These are phyloP conservation scores for Cercospora canescens DNA, from an alignment of 2,329 filamentous ascomycete genomes.

Conservation along the genomic window DNA sequence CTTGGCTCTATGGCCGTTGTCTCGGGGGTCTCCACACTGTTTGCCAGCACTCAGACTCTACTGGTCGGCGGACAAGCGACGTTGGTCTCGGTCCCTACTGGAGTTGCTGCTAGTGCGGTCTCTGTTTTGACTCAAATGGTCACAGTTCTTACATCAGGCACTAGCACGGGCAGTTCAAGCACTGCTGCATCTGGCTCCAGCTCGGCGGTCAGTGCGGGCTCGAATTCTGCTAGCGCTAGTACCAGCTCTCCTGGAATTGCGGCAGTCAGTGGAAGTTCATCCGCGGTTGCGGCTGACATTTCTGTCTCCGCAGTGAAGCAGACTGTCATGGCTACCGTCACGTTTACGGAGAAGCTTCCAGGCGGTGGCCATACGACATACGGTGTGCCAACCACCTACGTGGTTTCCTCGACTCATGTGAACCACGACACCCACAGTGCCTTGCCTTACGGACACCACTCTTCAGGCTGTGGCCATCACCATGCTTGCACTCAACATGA, in stretches of 20 bases:
- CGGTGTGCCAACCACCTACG: conserved; percentile 5
- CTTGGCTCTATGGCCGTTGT: background rate
- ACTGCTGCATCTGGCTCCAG: background rate
- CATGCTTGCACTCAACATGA: background rate
- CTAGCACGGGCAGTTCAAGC: background rate
- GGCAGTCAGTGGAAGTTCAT: background rate
- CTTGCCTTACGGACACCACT: background rate
- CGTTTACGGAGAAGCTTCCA: conserved; percentile 2
- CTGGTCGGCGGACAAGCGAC: background rate
- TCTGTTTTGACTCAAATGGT: background rate
- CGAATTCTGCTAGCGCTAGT: background rate
- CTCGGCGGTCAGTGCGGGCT: background rate
- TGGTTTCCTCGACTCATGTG: conserved; percentile 1
- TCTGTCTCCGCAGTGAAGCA: background rate
- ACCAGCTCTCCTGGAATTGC: background rate
- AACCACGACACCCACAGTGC: background rate
- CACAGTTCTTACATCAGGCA: background rate
- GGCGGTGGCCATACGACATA: conserved; percentile 8
- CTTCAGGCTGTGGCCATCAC: background rate
- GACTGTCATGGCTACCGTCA: background rate
- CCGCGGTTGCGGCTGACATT: background rate
- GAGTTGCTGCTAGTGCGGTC: background rate
- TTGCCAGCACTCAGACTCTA: background rate
- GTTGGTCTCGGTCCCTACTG: background rate
- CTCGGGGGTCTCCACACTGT: background rate